Evolutionary conservation across 2,329 filamentous ascomycete species (phyloP), one percentile per base, ranked within the genome.

Genomic region (Fusarium sp.): DNA sequence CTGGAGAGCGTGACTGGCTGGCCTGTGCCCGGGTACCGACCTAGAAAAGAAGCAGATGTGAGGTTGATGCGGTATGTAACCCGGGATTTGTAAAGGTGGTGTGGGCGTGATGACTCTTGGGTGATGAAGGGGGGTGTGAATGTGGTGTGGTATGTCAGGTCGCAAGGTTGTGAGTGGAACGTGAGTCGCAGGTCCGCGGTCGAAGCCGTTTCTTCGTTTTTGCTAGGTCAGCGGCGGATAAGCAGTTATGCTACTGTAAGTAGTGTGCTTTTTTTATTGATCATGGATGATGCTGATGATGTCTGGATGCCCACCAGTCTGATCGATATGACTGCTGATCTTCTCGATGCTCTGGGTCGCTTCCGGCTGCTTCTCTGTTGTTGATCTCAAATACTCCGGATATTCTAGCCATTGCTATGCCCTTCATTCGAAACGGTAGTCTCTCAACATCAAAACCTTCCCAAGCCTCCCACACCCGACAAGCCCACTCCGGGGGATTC

Each of bases 251-350:
- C 49, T 27, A 35, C 43, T 44, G 44, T 46, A 49, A 44, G 43
- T 49, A 64, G 50, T 61, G 35, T 60, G 31, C 49, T 64, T 42
- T 42, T 47, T 50, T 64, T 44, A 49, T 61, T 45, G 42, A 61
- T 57, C 52, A 58, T 65, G 57, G 49, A 64, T 65, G 62, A 65
- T 65, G 61, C 42, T 32, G 55, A 47, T 57, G 52, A 58, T 57
- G 54, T 41, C 54, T 44, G 10, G 36, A 39, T 55, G 44, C 31
- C 36, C 50, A 49, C 42, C 23, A 44, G 45, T 41, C 51, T 54
- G 53, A 46, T 46, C 32, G 43, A 54, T 42, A 49, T 50, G 39
- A 51, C 53, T 63, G 61, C 48, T 65, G 57, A 59, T 63, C 59
- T 50, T 63, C 35, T 44, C 43, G 41, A 36, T 49, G 45, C 45